phyloP scores from a whole-genome alignment of 108 stramenopile genomes.

The Stephanodiscus triporus region DNA sequence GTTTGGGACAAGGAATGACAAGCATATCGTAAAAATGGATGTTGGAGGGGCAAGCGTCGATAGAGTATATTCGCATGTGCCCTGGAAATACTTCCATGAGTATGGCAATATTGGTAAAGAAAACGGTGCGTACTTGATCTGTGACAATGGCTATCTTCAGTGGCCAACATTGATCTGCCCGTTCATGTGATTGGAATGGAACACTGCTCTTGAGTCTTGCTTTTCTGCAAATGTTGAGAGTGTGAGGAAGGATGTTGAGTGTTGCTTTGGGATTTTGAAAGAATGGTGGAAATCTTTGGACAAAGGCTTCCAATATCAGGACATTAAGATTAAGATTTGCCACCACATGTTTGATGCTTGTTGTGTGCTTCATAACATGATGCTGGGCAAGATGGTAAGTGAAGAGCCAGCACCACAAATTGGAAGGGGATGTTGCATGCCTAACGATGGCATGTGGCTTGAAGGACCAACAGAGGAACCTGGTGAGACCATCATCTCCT shows the following conservation, averaged over 20 bases:
- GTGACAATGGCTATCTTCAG: no score
- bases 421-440: constrained; percentile 5
- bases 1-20: no score
- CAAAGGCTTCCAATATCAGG: background rate
- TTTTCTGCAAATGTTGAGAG: no score
- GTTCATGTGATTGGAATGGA: background rate
- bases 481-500: background rate
- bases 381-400: constrained; percentile 12
- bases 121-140: no score
- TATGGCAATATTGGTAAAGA: no score
- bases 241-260: no score
- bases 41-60: background rate
- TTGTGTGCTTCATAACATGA: constrained; percentile 38
- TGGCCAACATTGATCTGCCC: constrained; percentile 48
- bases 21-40: no score
- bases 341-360: constrained; percentile 19
- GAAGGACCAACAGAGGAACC: background rate
- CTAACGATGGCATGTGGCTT: background rate
- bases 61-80: no score
- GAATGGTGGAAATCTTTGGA: no score
- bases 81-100: no score
- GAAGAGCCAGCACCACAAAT: background rate
- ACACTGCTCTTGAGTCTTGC: background rate
- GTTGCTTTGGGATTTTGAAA: constrained; percentile 1
- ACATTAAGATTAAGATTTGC: constrained; percentile 8